phyloP scores from a whole-genome alignment of 495 filamentous ascomycete species.

The Penicillium simplicissimum region DNA sequence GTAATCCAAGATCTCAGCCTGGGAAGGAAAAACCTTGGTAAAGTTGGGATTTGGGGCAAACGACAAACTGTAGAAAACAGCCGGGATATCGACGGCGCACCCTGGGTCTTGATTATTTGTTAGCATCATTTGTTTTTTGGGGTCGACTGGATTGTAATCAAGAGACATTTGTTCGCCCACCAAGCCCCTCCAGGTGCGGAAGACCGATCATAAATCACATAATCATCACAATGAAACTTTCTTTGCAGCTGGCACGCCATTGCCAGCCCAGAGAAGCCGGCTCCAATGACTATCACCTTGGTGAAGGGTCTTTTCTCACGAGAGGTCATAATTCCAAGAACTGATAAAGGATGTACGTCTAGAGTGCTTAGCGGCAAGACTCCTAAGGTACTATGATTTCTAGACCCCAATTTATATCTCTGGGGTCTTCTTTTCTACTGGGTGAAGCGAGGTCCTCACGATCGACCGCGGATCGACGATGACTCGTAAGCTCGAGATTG shows the following conservation, averaged over 20 bases:
- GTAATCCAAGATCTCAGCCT: conserved; percentile 18
- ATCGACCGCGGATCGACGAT: too few relatives aligned
- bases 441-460: too few relatives aligned
- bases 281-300: conserved; percentile 28
- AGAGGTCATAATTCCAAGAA: background rate
- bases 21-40: conserved; percentile 25
- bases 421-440: too few relatives aligned
- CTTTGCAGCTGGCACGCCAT: conserved; percentile 29
- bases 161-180: conserved; percentile 29
- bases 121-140: background rate
- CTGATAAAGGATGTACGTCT: too few relatives aligned
- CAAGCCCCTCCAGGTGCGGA: conserved; percentile 27
- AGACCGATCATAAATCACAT: conserved; percentile 28
- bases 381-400: too few relatives aligned
- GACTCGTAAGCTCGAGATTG: too few relatives aligned
- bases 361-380: too few relatives aligned
- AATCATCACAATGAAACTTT: conserved; percentile 24
- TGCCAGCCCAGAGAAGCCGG: conserved; percentile 27
- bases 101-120: conserved; percentile 23
- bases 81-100: conserved; percentile 33
- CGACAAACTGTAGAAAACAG: conserved; percentile 29
- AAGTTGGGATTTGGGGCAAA: conserved; percentile 31
- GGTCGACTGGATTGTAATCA: too few relatives aligned
- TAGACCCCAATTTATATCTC: too few relatives aligned
- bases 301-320: background rate